Evolutionary conservation across 768 basidiomycete species (phyloP).

Genomic region (Saitozyma podzolica): DNA sequence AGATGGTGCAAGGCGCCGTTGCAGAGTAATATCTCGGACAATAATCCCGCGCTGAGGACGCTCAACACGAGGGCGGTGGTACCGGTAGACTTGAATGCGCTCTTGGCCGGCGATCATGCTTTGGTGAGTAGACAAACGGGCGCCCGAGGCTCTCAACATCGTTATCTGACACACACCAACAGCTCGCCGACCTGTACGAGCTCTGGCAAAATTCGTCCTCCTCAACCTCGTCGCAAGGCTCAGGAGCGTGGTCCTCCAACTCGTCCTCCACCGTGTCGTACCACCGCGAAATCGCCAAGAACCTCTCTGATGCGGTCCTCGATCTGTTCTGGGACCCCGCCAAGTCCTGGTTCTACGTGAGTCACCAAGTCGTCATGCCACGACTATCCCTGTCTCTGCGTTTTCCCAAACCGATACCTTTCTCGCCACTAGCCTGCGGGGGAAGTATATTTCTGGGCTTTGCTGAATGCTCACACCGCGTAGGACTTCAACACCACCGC

Average conservation of each 20-base stretch:
- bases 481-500: constrained; percentile 75
- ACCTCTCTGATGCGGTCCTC: constrained; percentile 68
- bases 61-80: constrained; percentile 70
- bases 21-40: constrained; percentile 53
- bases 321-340: constrained; percentile 82
- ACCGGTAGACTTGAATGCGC: constrained; percentile 78
- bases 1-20: constrained; percentile 56
- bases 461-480: constrained; percentile 60
- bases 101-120: constrained; percentile 63
- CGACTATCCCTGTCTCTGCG: constrained; percentile 59
- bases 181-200: constrained; percentile 49
- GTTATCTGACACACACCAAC: constrained; percentile 55
- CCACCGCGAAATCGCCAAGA: constrained; percentile 63
- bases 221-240: constrained; percentile 4
- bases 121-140: constrained; percentile 4
- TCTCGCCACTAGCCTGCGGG: too few relatives aligned
- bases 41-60: constrained; percentile 64
- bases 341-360: constrained; percentile 42
- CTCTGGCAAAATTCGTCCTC: constrained; percentile 30
- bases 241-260: constrained; percentile 7
- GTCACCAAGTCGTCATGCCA: neutral
- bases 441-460: too few relatives aligned
- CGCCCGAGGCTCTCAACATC: constrained; percentile 1
- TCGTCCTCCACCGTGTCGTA: constrained; percentile 48
- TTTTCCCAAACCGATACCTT: constrained; percentile 31